These are phyloP conservation scores for Glaciozyma antarctica DNA, from an alignment of 768 basidiomycete species.

Conservation along the genomic window DNA sequence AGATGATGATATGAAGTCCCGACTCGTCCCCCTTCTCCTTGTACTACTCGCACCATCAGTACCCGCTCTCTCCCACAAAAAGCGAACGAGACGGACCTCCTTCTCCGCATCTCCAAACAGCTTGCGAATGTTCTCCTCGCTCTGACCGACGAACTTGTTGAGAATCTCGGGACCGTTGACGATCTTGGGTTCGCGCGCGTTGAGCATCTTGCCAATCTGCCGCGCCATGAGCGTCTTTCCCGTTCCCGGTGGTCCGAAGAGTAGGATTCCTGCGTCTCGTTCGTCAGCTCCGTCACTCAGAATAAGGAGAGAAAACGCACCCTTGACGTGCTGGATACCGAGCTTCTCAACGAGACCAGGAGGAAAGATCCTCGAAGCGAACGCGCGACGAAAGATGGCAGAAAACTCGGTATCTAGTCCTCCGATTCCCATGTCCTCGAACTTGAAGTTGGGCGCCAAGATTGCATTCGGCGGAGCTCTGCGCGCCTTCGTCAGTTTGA, in stretches of 20 bases:
- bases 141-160: conserved; percentile 93
- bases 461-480: conserved; percentile 90
- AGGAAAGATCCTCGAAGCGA: conserved; percentile 97
- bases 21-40: conserved; percentile 96
- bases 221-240: conserved; percentile 97
- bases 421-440: conserved; percentile 99
- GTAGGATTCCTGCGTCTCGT: conserved; percentile 62
- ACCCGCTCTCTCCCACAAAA: not conserved
- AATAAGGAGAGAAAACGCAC: conserved; percentile 41
- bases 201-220: conserved; percentile 98
- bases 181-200: conserved; percentile 92
- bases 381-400: conserved; percentile 95
- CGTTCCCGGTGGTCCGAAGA: conserved; percentile 94
- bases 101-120: conserved; percentile 97
- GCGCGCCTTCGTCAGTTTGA: not conserved
- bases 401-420: conserved; percentile 90
- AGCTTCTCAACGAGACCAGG: conserved; percentile 93
- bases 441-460: conserved; percentile 95
- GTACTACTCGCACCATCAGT: conserved; percentile 50
- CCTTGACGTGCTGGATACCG: conserved; percentile 96
- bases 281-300: not conserved
- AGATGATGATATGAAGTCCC: conserved; percentile 97
- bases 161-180: conserved; percentile 97
- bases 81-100: conserved; percentile 53
- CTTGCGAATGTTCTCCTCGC: conserved; percentile 95